phyloP scores from a whole-genome alignment of 805 yeast species.

The Ogataea thermomethanolica region DNA sequence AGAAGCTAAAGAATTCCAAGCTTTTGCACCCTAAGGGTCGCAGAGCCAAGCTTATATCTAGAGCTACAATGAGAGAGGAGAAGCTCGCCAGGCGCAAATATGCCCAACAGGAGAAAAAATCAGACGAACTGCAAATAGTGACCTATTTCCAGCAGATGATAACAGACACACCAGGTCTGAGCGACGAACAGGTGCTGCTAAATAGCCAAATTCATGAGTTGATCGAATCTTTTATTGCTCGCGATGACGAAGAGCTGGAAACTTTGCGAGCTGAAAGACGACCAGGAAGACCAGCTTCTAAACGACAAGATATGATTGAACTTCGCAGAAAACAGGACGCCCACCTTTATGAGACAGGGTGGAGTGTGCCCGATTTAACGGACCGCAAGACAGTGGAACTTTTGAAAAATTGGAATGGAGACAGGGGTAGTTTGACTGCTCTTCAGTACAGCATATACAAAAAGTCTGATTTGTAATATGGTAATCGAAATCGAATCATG shows the following conservation, averaged over 20 bases:
- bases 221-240: constrained; percentile 55
- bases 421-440: constrained; percentile 69
- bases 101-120: constrained; percentile 54
- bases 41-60: constrained; percentile 74
- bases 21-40: constrained; percentile 84
- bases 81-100: constrained; percentile 61
- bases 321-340: constrained; percentile 57
- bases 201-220: constrained; percentile 47
- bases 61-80: constrained; percentile 83
- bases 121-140: constrained; percentile 56
- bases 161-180: constrained; percentile 17
- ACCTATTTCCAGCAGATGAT: constrained; percentile 60
- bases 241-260: constrained; percentile 77
- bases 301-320: constrained; percentile 65
- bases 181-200: no score
- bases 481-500: background rate
- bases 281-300: constrained; percentile 82
- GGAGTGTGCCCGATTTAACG: constrained; percentile 67
- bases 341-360: constrained; percentile 64
- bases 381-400: constrained; percentile 54
- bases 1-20: constrained; percentile 51
- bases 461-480: constrained; percentile 18
- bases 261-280: constrained; percentile 60
- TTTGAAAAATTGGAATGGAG: constrained; percentile 76
- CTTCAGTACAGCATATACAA: constrained; percentile 47